Base-by-base conservation (phyloP, 2,329 filamentous ascomycete species). In the Aspergillus brasiliensis region DNA sequence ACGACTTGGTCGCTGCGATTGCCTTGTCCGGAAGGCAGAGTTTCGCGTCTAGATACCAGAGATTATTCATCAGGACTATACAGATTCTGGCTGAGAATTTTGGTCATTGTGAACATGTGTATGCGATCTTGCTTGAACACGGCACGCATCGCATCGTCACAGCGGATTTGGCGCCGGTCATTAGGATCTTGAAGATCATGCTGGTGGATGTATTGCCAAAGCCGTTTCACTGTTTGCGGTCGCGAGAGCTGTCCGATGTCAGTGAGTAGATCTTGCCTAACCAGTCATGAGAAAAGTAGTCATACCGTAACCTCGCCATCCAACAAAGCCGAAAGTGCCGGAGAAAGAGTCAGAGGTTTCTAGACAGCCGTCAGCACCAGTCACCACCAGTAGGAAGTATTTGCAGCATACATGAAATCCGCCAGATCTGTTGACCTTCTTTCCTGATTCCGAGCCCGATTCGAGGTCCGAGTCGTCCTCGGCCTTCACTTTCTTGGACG, bases 21-120 rank as follows among this genome's bases (percentile, higher is more conserved):
- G 59, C 46, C 58, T 48, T 57, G 38, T 42, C 56, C 31, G 37
- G 51, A 57, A 56, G 48, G 31, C 27, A 17, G 44, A 51, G 17
- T 40, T 46, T 56, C 34, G 58, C 65, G 47, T 58, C 55, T 55
- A 34, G n/a, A 51, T 31, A 38, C 46, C 21, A 48, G 49, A 11
- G 52, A 47, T 64, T 74, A 87, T 75, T 95, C 92, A 56, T 94
- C 92, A 51, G 91, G 84, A 2, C 90, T 91, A 73, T 96, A 97
- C 40, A 98, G 82, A 71, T 98, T 94, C 73, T 90, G 88, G 64
- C 91, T 92, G 10, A 98, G 86, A 15, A 97, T 86, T 82, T 97
- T 97, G 82, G 97, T 98, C 94, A 99, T 98, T 67, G 92, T 93
- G 77, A 99, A 99, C 95, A 99, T 99, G 78, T 98, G 92, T 52